Conservation (phyloP, 352 stramenopile species). For the Phytophthora cactorum region DNA sequence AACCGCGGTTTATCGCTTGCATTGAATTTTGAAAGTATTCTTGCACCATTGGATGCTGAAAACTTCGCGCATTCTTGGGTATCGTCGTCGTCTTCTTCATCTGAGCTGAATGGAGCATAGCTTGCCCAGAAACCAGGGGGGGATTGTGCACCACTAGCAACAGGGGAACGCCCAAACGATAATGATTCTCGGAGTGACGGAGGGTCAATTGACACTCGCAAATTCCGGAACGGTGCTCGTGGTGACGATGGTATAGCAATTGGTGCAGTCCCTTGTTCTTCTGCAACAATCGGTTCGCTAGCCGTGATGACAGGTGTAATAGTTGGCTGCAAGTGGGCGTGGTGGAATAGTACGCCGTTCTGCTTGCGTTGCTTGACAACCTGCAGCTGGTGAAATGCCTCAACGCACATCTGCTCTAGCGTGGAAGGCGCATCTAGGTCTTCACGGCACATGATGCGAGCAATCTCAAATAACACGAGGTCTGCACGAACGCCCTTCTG, state of each 20-base stretch:
- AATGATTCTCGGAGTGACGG: constrained; percentile 32
- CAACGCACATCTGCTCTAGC: constrained; percentile 68
- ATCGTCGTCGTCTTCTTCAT: constrained; percentile 63
- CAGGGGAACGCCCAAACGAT: constrained; percentile 34
- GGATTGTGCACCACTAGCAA: constrained; percentile 57
- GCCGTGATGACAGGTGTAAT: constrained; percentile 20
- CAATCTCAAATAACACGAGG: constrained; percentile 75
- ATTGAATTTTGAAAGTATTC: constrained; percentile 3
- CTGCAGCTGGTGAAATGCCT: constrained; percentile 73
- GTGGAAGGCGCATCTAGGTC: constrained; percentile 76
- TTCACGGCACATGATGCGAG: constrained; percentile 85
- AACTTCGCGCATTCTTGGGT: constrained; percentile 4
- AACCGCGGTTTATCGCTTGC: constrained; percentile 16
- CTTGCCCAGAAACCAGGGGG: constrained; percentile 83
- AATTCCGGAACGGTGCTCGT: constrained; percentile 38
- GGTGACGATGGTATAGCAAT: constrained; percentile 33
- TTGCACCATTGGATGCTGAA: constrained; percentile 6
- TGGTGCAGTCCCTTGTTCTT: constrained; percentile 13
- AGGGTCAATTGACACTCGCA: constrained; percentile 65
- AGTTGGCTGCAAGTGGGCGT: constrained; percentile 23
- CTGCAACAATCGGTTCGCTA: constrained; percentile 15
- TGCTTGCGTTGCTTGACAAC: constrained; percentile 40
- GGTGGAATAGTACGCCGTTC: constrained; percentile 27
- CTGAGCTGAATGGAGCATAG: constrained; percentile 69
- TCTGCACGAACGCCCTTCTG: constrained; percentile 76